phyloP scores from a whole-genome alignment of 1,139 yeast genomes.

The Protomyces pachydermus region DNA sequence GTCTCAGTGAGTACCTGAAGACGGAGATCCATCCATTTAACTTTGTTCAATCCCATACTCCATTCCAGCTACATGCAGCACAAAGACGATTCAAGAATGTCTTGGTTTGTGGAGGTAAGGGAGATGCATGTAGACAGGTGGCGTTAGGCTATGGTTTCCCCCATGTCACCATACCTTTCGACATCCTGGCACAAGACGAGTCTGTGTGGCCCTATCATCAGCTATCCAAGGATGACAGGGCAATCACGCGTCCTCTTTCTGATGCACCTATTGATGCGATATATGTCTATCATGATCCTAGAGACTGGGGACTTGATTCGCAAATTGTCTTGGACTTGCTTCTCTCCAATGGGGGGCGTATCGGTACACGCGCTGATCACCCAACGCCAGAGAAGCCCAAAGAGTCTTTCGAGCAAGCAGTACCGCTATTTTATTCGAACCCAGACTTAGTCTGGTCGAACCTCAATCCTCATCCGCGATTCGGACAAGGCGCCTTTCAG shows the following conservation, averaged over 20 bases:
- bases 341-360: constrained; percentile 65
- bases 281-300: constrained; percentile 82
- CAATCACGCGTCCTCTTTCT: constrained; percentile 42
- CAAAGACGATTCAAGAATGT: constrained; percentile 55
- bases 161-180: constrained; percentile 72
- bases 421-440: constrained; percentile 76
- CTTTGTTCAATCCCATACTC: constrained; percentile 84
- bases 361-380: constrained; percentile 60
- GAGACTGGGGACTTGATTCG: constrained; percentile 85
- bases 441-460: constrained; percentile 89
- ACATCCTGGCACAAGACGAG: constrained; percentile 56
- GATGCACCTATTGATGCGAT: constrained; percentile 64
- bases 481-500: constrained; percentile 63
- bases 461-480: constrained; percentile 68
- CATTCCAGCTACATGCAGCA: constrained; percentile 71
- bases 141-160: constrained; percentile 53
- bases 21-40: constrained; percentile 63
- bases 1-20: constrained; percentile 57
- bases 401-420: constrained; percentile 66
- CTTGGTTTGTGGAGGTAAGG: constrained; percentile 79
- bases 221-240: constrained; percentile 48
- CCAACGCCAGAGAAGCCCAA: not conserved
- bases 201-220: constrained; percentile 71
- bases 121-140: constrained; percentile 32
- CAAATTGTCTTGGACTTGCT: constrained; percentile 75